phyloP scores from a whole-genome alignment of 495 filamentous ascomycete genomes.

The Bathelium albidoporum region DNA sequence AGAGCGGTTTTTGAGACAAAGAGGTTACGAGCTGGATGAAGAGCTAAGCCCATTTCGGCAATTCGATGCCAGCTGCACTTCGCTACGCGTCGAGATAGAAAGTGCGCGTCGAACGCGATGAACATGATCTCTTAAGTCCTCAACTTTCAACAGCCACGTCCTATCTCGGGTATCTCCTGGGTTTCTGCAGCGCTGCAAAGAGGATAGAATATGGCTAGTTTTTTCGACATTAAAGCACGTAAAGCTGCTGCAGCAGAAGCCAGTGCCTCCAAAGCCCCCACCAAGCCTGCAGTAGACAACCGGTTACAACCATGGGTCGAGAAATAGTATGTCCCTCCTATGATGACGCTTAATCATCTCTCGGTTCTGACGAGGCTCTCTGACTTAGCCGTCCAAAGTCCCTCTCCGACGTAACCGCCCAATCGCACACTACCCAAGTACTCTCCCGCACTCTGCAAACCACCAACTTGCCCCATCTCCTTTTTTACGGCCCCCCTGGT shows the following conservation, averaged over 20 bases:
- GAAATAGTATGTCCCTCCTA: slow-evolving; percentile 70
- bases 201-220: slow-evolving; percentile 51
- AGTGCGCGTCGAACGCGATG: neutral
- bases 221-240: slow-evolving; percentile 92
- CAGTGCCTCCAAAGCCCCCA: slow-evolving; percentile 43
- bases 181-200: neutral
- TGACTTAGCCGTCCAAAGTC: slow-evolving; percentile 75
- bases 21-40: neutral
- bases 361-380: neutral
- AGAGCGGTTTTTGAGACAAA: neutral
- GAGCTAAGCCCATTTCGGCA: neutral
- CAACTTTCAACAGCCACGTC: neutral
- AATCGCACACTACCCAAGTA: slow-evolving; percentile 93
- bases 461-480: slow-evolving; percentile 96
- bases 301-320: slow-evolving; percentile 92
- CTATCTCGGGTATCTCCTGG: neutral
- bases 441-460: slow-evolving; percentile 88
- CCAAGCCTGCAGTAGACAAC: slow-evolving; percentile 47
- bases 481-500: slow-evolving; percentile 96
- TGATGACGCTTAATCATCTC: neutral
- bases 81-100: neutral
- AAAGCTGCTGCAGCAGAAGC: slow-evolving; percentile 62
- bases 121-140: no score
- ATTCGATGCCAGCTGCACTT: no score
- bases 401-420: slow-evolving; percentile 87